Percentiles rank a stretch among this genome's conserved stretches.
Evolutionary conservation across 1,139 yeast genomes (phyloP).

Genomic region (Pichia terricola): DNA sequence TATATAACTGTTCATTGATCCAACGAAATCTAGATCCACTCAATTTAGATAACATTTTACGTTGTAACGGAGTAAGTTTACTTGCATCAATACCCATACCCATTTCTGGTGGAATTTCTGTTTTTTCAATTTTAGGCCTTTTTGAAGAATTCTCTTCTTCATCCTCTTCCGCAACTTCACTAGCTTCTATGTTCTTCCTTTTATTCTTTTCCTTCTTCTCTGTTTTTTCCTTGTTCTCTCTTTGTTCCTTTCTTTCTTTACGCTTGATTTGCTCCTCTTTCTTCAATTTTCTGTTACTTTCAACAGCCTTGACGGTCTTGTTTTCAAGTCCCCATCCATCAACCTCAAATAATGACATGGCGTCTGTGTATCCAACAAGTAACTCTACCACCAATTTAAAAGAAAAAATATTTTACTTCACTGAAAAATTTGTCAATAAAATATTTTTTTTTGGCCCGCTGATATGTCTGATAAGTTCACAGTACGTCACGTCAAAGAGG

Average conservation of each 20-base stretch:
- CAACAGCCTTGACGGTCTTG: slow-evolving; percentile 30
- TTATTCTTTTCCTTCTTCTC: not conserved
- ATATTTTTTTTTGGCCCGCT: too few species aligned
- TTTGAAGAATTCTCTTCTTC: not conserved
- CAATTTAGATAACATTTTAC: slow-evolving; percentile 89
- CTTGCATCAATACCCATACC: slow-evolving; percentile 18
- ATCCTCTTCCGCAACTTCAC: slow-evolving; percentile 1
- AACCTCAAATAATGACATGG: slow-evolving; percentile 67
- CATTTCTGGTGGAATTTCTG: slow-evolving; percentile 13
- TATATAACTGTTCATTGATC: slow-evolving; percentile 93
- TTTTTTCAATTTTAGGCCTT: slow-evolving; percentile 6
- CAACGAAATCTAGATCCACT: slow-evolving; percentile 94
- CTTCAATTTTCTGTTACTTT: slow-evolving; percentile 8
- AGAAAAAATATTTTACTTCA: too few species aligned
- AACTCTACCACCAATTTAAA: too few species aligned
- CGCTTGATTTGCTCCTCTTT: slow-evolving; percentile 3
- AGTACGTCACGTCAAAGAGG: too few species aligned
- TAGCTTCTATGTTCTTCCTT: slow-evolving; percentile 10
- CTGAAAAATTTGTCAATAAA: too few species aligned
- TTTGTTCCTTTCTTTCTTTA: slow-evolving; percentile 2
- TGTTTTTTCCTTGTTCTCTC: not conserved
- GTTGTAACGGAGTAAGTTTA: slow-evolving; percentile 81
- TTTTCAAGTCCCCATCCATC: slow-evolving; percentile 73
- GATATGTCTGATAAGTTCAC: too few species aligned
- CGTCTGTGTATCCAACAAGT: too few species aligned